Evolutionary conservation across 352 stramenopile genomes (phyloP).

Genomic region (Globisporangium paddicum): DNA sequence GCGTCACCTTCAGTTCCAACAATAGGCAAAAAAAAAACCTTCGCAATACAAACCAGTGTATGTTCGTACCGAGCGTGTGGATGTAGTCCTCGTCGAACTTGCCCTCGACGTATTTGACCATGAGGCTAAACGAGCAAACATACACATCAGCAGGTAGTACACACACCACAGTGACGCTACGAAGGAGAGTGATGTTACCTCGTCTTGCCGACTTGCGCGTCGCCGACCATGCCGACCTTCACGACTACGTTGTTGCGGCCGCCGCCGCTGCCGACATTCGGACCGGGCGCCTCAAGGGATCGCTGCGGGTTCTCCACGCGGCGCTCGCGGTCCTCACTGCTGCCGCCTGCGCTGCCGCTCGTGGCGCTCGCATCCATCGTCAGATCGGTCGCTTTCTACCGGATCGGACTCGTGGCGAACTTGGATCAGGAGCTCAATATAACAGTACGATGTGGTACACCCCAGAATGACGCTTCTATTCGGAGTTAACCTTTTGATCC

Average conservation of each 20-base stretch:
- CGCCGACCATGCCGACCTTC: conserved; percentile 93
- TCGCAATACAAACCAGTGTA: too few relatives aligned
- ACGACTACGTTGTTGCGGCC: conserved; percentile 85
- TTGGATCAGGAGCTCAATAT: too few relatives aligned
- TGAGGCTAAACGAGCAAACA: too few relatives aligned
- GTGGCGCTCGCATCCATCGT: background rate
- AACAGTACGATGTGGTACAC: too few relatives aligned
- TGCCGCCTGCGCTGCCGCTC: background rate
- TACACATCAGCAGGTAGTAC: too few relatives aligned
- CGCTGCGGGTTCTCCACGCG: conserved; percentile 20
- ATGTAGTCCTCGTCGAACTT: conserved; percentile 97
- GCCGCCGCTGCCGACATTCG: conserved; percentile 26
- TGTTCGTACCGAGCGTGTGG: conserved; percentile 86
- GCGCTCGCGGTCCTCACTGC: conserved; percentile 1
- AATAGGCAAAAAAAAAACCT: too few relatives aligned
- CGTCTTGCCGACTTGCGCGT: conserved; percentile 94
- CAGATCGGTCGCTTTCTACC: background rate
- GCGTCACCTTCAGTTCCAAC: too few relatives aligned
- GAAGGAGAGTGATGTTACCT: too few relatives aligned
- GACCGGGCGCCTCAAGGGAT: conserved; percentile 20
- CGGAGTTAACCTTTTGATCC: too few relatives aligned
- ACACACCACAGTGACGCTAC: too few relatives aligned
- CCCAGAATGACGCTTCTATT: too few relatives aligned
- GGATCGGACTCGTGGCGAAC: too few relatives aligned
- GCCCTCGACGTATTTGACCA: conserved; percentile 96